Conservation (phyloP, 1,139 yeast genomes). For the Debaryomyces nepalensis region DNA sequence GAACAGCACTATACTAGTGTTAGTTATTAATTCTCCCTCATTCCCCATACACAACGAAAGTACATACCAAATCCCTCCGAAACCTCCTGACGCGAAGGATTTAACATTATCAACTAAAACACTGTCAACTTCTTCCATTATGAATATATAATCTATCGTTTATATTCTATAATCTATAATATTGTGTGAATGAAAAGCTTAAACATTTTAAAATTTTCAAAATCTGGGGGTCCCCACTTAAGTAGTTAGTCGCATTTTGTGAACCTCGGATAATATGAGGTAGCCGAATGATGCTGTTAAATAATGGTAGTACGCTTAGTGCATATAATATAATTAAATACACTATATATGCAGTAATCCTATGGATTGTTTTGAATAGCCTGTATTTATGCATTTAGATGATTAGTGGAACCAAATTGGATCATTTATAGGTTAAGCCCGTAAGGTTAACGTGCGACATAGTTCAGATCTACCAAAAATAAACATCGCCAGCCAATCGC, state of each 20-base stretch:
- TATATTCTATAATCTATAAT: neutral
- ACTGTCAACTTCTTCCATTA: slow-evolving; percentile 55
- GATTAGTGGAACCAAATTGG: neutral
- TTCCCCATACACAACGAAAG: neutral
- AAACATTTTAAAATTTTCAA: slow-evolving; percentile 2
- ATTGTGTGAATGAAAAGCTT: neutral
- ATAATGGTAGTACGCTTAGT: neutral
- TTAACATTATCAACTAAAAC: slow-evolving; percentile 60
- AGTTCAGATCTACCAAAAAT: too few relatives aligned
- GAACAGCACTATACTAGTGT: slow-evolving; percentile 61
- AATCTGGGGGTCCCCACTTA: slow-evolving; percentile 10
- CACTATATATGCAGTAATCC: slow-evolving; percentile 3
- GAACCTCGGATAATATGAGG: slow-evolving; percentile 12
- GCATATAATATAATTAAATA: too few relatives aligned
- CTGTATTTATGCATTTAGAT: neutral
- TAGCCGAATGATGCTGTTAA: neutral
- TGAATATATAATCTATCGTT: slow-evolving; percentile 3
- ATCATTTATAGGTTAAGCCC: too few relatives aligned
- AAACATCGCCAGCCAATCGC: too few relatives aligned
- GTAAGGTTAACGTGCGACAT: too few relatives aligned
- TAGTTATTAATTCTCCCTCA: slow-evolving; percentile 12
- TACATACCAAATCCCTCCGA: slow-evolving; percentile 52
- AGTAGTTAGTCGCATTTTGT: slow-evolving; percentile 4
- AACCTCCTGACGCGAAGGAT: slow-evolving; percentile 89
- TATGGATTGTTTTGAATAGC: neutral